Conservation (phyloP, 2,329 filamentous ascomycete species). For the Sporothrix globosa region DNA sequence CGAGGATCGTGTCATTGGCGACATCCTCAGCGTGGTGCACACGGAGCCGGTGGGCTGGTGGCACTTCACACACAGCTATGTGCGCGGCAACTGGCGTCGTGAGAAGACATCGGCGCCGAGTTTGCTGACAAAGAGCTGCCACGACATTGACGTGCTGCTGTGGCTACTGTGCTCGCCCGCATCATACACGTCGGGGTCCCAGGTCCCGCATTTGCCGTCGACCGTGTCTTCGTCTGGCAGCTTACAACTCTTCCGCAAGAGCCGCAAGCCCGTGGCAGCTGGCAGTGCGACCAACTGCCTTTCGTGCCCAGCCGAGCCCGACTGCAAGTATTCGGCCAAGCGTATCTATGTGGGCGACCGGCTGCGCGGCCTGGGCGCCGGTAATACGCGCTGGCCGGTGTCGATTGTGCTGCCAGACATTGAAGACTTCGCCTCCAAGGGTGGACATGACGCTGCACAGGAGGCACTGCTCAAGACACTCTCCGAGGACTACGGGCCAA, state of each 20-base stretch:
- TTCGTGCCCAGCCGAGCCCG: slow-evolving; percentile 71
- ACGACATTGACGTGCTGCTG: slow-evolving; percentile 89
- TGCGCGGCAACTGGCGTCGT: slow-evolving; percentile 91
- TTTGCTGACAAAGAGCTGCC: slow-evolving; percentile 91
- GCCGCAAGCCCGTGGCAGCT: slow-evolving; percentile 74
- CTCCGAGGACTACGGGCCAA: slow-evolving; percentile 57
- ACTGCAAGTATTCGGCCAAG: slow-evolving; percentile 84
- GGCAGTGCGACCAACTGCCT: slow-evolving; percentile 84
- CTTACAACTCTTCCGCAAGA: slow-evolving; percentile 75
- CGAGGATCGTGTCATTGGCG: slow-evolving; percentile 75
- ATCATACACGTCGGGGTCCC: slow-evolving; percentile 47
- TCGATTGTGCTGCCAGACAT: slow-evolving; percentile 91
- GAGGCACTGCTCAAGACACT: slow-evolving; percentile 46
- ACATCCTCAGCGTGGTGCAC: slow-evolving; percentile 84
- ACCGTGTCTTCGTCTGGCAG: slow-evolving; percentile 75
- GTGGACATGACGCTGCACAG: slow-evolving; percentile 53
- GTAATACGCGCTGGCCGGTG: slow-evolving; percentile 78
- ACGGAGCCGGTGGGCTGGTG: slow-evolving; percentile 95
- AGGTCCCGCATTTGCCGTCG: slow-evolving; percentile 69
- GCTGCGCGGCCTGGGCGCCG: slow-evolving; percentile 61
- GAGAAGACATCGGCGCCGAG: slow-evolving; percentile 76
- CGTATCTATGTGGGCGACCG: slow-evolving; percentile 71
- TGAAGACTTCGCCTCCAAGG: slow-evolving; percentile 66
- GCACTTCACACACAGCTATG: slow-evolving; percentile 91
- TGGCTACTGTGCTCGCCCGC: slow-evolving; percentile 84